Evolutionary conservation across 139 green algal species (phyloP), one percentile per base, ranked within the genome.

Genomic region (Ostreobium quekettii): DNA sequence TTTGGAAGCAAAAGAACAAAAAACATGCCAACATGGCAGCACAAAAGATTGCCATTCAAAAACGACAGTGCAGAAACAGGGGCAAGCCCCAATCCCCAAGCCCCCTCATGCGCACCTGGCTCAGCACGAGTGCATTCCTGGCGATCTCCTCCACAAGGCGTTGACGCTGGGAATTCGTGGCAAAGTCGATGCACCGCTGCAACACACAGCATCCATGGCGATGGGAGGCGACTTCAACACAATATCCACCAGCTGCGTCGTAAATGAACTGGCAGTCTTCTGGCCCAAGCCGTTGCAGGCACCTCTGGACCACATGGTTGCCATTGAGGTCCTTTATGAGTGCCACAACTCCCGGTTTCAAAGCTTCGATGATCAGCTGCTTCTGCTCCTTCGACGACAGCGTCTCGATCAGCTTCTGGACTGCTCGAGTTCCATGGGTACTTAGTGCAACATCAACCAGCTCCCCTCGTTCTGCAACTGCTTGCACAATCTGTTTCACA

Each of bases 221-320:
- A 83, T 99, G 93, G 36, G 91, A 96, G 30, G 91, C 89, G 59
- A 98, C 91, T 77, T 97, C 89, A 47, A 95, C 85, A 67, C 87
- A 95, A 80, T 97, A 72, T 3, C 32, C 71, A 4, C 48, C 80
- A 5, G 88, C 92, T 2, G 93, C 89, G 67, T 97, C 85, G 68
- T 96, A 96, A 56, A 98, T 91, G 77, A 97, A 97, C 83, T 97
- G 90, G 35, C 66, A 79, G 74, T 91, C 83, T 64, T 83, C 72
- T 2, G 85, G 78, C 2, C 80, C 78, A 62, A 76, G 70, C 24
- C 80, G 62, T 76, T 95, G 91, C 64, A 99, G 84, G 81, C 93
- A 98, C 64, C 94, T 82, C 86, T 99, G 94, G 60, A 99, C 84
- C 48, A 99, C 94, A 75, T 99, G 94, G 80, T 98, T 99, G 46